A percentile compares a stretch with the other conserved stretches of the same genome.
Evolutionary conservation across 331 rosid genomes (phyloP).

Genomic region (Rhamnella rubrinervis): DNA sequence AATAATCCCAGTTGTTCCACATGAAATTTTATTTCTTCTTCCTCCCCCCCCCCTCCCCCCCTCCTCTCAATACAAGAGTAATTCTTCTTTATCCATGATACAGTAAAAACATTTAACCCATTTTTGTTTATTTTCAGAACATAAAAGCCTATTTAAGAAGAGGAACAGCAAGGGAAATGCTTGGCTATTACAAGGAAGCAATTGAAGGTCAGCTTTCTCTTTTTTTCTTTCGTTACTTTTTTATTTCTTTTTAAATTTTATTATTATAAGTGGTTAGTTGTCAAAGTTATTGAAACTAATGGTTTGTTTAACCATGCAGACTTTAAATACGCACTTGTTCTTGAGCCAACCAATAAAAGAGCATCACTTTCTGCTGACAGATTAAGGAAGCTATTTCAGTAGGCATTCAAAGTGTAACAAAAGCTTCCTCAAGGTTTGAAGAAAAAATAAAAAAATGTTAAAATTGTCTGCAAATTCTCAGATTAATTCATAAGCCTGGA

Average conservation of each 20-base stretch:
- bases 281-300: conserved; percentile 11
- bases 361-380: conserved; percentile 76
- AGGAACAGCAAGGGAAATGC: conserved; percentile 95
- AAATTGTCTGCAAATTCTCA: conserved; percentile 10
- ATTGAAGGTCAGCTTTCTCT: conserved; percentile 60
- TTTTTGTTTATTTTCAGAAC: conserved; percentile 51
- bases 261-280: background rate
- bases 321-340: conserved; percentile 79
- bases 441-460: background rate
- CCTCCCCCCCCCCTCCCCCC: too few species aligned
- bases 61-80: background rate
- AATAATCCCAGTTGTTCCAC: background rate
- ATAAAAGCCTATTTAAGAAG: conserved; percentile 90
- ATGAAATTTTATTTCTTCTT: background rate
- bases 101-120: conserved; percentile 7
- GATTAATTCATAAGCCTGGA: conserved; percentile 2
- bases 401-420: conserved; percentile 9
- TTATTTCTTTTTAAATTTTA: too few species aligned
- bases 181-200: conserved; percentile 89
- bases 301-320: conserved; percentile 50
- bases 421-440: conserved; percentile 14
- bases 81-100: background rate
- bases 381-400: conserved; percentile 69
- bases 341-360: conserved; percentile 96
- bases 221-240: background rate